Evolutionary conservation across 2,329 filamentous ascomycete genomes (phyloP), one percentile per base, ranked within the genome.

Genomic region (Colletotrichum navitas): DNA sequence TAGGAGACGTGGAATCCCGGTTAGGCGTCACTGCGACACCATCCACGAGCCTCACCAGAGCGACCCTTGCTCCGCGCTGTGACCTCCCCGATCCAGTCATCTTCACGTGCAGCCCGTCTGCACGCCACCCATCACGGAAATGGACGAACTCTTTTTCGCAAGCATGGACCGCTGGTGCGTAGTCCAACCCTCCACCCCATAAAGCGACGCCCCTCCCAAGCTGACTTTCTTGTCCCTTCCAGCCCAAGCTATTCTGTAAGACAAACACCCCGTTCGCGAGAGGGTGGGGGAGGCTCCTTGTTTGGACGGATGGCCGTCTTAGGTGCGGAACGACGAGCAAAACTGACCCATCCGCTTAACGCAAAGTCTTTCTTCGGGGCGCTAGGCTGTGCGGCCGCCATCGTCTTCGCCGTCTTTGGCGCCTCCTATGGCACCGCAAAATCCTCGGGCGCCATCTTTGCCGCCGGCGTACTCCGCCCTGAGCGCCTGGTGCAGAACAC

Each of bases 401-500:
- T 88, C 71, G 81, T 87, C 77, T 85, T 88, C 80, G 85, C 85
- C 75, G 86, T 85, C 77, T 78, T 88, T 59, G 86, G 83, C 62
- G 83, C 83, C 63, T 79, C 82, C 61, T 85, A 85, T 74, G 83
- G 83, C 62, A 84, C 82, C 45, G 82, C 82, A 66, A 83, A 83
- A 74, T 83, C 82, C 58, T 75, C 80, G 58, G 79, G 80, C 45
- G 83, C 83, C 66, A 85, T 85, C 75, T 85, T 85, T 75, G 77
- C 82, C 32, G 79, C 79, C 34, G 83, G 83, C 66, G 78, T 85
- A 76, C 77, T 84, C 65, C 83, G 83, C 3, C 84, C 84, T 7
- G 82, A 84, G 4, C 80, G 81, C 63, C 76, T 85, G 68, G 83
- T 84, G 79, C 82, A 84, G 75, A 83, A 82, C 71, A 83, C 81